Percentiles rank a stretch among this genome's conserved stretches.
These are phyloP conservation scores for Boehmeria nivea DNA, from an alignment of 306 rosid genomes.

Conservation along the genomic window DNA sequence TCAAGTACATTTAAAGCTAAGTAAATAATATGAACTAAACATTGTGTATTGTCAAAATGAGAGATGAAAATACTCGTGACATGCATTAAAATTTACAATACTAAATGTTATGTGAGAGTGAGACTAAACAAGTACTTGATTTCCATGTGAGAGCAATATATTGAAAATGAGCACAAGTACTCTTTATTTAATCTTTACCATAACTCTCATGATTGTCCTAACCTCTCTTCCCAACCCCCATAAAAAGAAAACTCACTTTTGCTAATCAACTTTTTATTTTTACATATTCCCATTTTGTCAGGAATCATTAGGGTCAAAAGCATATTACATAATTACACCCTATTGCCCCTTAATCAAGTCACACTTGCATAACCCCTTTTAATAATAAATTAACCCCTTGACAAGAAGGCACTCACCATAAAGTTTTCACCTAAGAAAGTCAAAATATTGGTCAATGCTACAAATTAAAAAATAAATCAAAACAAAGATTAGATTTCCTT, in stretches of 20 bases:
- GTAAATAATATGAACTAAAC: too few species aligned
- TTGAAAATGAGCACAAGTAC: neutral
- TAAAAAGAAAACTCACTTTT: neutral
- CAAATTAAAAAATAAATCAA: neutral
- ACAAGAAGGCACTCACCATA: too few species aligned
- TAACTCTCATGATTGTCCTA: neutral
- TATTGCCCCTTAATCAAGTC: constrained; percentile 1
- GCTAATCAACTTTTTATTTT: neutral
- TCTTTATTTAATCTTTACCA: neutral
- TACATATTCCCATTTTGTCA: neutral
- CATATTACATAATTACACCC: neutral
- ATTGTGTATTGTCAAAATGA: too few species aligned
- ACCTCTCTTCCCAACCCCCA: constrained; percentile 5
- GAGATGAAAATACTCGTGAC: too few species aligned
- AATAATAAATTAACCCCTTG: too few species aligned
- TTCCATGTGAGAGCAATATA: too few species aligned
- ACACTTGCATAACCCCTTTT: neutral
- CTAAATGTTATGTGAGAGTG: neutral
- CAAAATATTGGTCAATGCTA: constrained; percentile 3
- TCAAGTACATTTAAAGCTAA: too few species aligned
- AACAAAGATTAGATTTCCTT: neutral
- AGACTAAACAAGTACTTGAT: too few species aligned
- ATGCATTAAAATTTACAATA: too few species aligned
- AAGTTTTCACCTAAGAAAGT: constrained; percentile 6
- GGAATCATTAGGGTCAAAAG: constrained; percentile 5